Evolutionary conservation across 768 basidiomycete species (phyloP), one percentile per base, ranked within the genome.

Genomic region (Candolleomyces eurysporus): DNA sequence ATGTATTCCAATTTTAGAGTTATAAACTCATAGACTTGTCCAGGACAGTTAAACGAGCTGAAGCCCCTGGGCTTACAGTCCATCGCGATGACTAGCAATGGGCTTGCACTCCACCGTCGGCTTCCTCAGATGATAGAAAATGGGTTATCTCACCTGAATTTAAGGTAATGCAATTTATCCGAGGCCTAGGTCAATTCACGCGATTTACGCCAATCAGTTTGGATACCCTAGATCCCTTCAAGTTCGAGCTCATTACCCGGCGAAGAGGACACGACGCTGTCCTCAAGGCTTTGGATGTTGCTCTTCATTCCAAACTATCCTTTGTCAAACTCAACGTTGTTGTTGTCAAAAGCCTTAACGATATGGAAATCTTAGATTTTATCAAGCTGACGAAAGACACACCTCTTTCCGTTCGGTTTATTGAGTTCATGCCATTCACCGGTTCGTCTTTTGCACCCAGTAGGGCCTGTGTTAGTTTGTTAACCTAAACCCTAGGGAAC

Each of bases 381-480:
- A 85, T 93, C 45, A 84, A 88, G 66, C 76, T 95, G 74, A 91
- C 90, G 5, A 84, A 82, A 65, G 75, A 89, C 49, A 78, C 78
- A 49, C 72, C 76, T 2, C 73, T 94, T 26, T 90, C 85, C 43
- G 85, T 94, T 45, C 84, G 94, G 42, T 94, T 96, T 72, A 96
- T 95, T 61, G 93, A 95, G 72, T 96, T 91, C 69, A 96, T 96
- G 94, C 92, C 94, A 11, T 96, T 96, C 71, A 89, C 87, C 65
- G 94, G 90, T 90, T 64, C 64, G 73, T 68, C 21, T 54, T 43
- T 7, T 22, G 17, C 3, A 43, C 21, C 21, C 19, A 48, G 22
- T 19, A 48, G 32, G 46, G 60, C 40, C 39, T 40, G n/a, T 10
- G 36, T 14, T 39, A 26, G 46, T 13, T 45, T 49, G 59, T 40